Base-by-base conservation (phyloP, 2,329 filamentous ascomycete genomes). In the Fusarium sp. region DNA sequence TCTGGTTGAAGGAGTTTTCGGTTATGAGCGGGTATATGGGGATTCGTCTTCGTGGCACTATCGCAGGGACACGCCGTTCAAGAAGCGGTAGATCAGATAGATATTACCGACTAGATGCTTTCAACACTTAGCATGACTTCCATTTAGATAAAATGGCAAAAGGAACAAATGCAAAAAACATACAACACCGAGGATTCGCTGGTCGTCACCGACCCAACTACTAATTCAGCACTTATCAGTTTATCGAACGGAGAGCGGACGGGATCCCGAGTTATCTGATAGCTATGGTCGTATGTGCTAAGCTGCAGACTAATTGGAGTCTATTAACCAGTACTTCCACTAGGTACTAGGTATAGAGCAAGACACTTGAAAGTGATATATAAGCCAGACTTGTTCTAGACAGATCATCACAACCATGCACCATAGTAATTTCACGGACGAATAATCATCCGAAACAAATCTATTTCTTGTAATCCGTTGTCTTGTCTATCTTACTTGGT, bases 1-100 rank as follows among this genome's bases (percentile, higher is more conserved):
- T 0, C 72, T 86, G 9, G 75, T 86, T 1, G 83, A 86, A 56
- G 79, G 79, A 6, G 77, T 83, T 2, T 73, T 86, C 55, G 83
- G 83, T 0, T 86, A 86, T 17, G 65, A 61, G 39, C 65, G 64
- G 22, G 69, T 74, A 0, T 70, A 68, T 32, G 61, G 56, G 7
- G 72, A 74, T 53, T 44, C 70, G 5, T 56, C 45, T 8, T 64
- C 47, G 3, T 77, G 75, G 72, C 73, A 76, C 5, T 77, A 74
- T 28, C 48, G 71, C 19, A 58, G 71, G 13, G 67, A 76, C 19
- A 41, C 43, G 1, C 57, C 62, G 0, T 69, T 65, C 11, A 72
- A 70, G 51, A 56, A 52, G 22, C 19, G 22, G 22, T 59, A 24
- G 11, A 48, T 14, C 7, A 5, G 8, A 10, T 4, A 24, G 17